These are phyloP conservation scores for Apiotrichum gracile DNA, from an alignment of 1,284 basidiomycete genomes.

Conservation along the genomic window DNA sequence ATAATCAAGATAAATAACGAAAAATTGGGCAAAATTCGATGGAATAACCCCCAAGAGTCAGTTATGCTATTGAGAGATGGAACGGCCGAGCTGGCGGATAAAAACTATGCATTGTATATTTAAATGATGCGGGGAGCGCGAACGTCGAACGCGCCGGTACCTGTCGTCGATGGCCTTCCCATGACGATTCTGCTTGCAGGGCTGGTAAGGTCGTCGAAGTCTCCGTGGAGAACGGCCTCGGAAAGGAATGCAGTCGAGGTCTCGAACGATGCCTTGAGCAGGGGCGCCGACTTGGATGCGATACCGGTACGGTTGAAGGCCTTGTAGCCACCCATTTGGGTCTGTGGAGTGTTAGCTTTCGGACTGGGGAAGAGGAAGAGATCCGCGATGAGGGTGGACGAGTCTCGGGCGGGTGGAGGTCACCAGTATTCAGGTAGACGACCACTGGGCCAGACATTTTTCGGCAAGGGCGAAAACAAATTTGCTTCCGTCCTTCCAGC, in stretches of 20 bases:
- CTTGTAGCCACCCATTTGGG: constrained; percentile 93
- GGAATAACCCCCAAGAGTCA: no score
- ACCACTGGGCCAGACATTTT: no score
- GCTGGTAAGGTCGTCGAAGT: constrained; percentile 83
- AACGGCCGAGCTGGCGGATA: background rate
- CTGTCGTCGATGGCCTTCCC: constrained; percentile 72
- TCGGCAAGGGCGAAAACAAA: no score
- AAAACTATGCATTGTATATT: background rate
- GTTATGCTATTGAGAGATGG: no score
- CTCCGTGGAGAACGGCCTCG: constrained; percentile 87
- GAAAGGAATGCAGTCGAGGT: constrained; percentile 94
- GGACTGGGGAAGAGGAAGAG: no score
- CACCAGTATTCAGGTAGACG: no score
- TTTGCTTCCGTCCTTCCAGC: no score
- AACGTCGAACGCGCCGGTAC: constrained; percentile 80
- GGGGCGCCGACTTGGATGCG: constrained; percentile 79
- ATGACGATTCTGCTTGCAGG: constrained; percentile 83
- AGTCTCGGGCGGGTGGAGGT: no score
- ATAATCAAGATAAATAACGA: no score
- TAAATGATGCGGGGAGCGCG: constrained; percentile 23
- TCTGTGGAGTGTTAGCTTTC: no score
- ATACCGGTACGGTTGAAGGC: constrained; percentile 97
- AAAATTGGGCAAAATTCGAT: no score
- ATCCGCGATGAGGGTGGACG: no score
- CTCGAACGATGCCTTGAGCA: constrained; percentile 96